phyloP scores from a whole-genome alignment of 257 asterid genomes.

The Eustoma russellianum region DNA sequence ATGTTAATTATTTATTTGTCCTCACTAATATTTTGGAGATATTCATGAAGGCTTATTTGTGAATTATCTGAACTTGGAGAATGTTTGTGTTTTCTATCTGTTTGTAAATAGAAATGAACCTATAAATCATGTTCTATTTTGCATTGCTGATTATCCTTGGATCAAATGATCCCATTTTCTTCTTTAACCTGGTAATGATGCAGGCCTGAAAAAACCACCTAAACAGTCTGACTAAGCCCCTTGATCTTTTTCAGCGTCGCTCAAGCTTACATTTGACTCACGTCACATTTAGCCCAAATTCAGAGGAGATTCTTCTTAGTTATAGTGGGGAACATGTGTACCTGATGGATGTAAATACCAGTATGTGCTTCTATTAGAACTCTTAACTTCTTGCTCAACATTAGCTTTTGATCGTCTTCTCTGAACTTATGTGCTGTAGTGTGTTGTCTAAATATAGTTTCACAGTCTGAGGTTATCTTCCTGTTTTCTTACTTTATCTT shows the following conservation, averaged over 20 bases:
- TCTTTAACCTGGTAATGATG: neutral
- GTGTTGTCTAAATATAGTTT: neutral
- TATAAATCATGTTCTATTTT: neutral
- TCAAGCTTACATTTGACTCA: slow-evolving; percentile 81
- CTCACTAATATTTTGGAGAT: too few species aligned
- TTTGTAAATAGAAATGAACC: neutral
- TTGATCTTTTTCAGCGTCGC: slow-evolving; percentile 49
- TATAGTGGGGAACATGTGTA: slow-evolving; percentile 94
- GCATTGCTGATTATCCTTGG: neutral
- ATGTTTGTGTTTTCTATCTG: neutral
- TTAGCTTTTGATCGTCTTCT: neutral
- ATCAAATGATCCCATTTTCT: neutral
- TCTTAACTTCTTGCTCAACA: neutral
- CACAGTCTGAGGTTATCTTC: neutral
- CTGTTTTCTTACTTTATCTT: too few species aligned
- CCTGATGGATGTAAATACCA: slow-evolving; percentile 76
- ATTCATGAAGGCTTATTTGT: too few species aligned
- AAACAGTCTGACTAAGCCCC: slow-evolving; percentile 6
- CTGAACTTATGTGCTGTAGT: too few species aligned
- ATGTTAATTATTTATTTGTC: too few species aligned
- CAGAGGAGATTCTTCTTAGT: slow-evolving; percentile 93
- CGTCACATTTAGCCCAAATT: slow-evolving; percentile 78
- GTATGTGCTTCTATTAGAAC: slow-evolving; percentile 25
- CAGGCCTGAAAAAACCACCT: neutral
- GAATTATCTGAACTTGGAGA: too few species aligned